These are phyloP conservation scores for Ceratocystiopsis sp. DNA, from an alignment of 2,329 filamentous ascomycete species.

Conservation along the genomic window DNA sequence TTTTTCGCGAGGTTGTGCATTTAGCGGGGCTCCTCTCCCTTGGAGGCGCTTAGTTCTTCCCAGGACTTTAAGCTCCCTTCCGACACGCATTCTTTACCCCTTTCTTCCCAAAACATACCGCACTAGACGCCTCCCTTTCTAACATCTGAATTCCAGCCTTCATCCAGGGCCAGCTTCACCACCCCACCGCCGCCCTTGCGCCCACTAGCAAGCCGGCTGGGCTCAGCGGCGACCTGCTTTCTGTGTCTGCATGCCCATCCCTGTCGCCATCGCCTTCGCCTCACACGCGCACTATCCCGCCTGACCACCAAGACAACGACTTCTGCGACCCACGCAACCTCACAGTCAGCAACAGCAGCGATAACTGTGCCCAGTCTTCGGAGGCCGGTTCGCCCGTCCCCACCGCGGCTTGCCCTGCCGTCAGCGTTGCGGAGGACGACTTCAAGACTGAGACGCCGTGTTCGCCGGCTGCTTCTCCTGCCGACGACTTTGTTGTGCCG, in stretches of 20 bases:
- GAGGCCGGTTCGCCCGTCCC: slow-evolving; percentile 37
- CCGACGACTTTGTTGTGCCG: slow-evolving; percentile 26
- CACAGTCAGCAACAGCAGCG: slow-evolving; percentile 46
- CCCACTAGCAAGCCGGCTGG: neutral
- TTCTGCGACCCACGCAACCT: slow-evolving; percentile 88
- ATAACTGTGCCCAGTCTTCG: slow-evolving; percentile 43
- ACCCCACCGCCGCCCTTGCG: slow-evolving; percentile 20
- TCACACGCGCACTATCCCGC: slow-evolving; percentile 49
- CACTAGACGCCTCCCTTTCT: neutral
- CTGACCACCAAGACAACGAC: slow-evolving; percentile 52
- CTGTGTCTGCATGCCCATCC: slow-evolving; percentile 52
- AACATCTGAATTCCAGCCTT: slow-evolving; percentile 23
- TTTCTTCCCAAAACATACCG: neutral
- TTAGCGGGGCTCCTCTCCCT: no score
- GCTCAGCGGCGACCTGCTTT: slow-evolving; percentile 53
- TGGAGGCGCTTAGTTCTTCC: no score
- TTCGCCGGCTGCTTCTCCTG: slow-evolving; percentile 15
- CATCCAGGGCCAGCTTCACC: slow-evolving; percentile 24
- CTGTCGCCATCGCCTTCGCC: slow-evolving; percentile 77
- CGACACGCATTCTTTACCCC: neutral
- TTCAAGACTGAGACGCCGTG: slow-evolving; percentile 6
- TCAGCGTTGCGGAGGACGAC: slow-evolving; percentile 25
- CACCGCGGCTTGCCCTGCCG: no score
- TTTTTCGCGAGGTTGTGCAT: no score
- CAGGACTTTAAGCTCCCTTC: neutral